Evolutionary conservation across 805 yeast genomes (phyloP), one percentile per base, ranked within the genome.

Genomic region (Cyberlindnera amylophila): DNA sequence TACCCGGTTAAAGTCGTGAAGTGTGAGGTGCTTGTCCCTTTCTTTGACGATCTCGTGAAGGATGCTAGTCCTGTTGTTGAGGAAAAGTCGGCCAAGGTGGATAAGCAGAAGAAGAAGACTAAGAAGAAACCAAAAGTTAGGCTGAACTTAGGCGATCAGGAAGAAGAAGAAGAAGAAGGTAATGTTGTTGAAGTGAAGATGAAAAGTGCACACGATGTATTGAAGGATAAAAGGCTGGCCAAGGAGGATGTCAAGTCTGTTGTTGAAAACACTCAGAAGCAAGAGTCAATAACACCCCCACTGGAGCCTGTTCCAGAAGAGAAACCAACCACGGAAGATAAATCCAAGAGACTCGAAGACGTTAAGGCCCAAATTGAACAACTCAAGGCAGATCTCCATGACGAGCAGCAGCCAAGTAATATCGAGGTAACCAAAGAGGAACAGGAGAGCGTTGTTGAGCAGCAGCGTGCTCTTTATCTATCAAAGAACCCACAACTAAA

Each of bases 1-100:
- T 79, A 70, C 50, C 86, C 87, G 0, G 71, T 74, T 0, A 55
- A 44, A 19, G 67, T 83, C 13, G 53, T 52, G 2, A 59, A 55
- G 3, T 55, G 67, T 6, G 71, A 68, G 39, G 70, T 81, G 2
- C 54, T 72, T 2, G 62, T 67, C 7, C 72, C 71, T 4, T 80
- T 64, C 59, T 82, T 81, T 55, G 70, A 65, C 11, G 77, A 72
- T 45, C 52, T 74, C 47, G 36, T 24, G 30, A 32, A 39, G 46
- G 45, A 53, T 41, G 46, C 46, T 32, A 46, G 23, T 14, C n/a
- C 21, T 26, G 15, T 21, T 18, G 17, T 14, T 5, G 34, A 17
- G 12, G 23, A 38, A 42, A 24, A 17, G 29, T 23, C 29, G 31
- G 34, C 19, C 4, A 18, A 31, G 24, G 24, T 21, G 9, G 24